Evolutionary conservation across 2,329 filamentous ascomycete species (phyloP).

Genomic region (Exophiala sideris): DNA sequence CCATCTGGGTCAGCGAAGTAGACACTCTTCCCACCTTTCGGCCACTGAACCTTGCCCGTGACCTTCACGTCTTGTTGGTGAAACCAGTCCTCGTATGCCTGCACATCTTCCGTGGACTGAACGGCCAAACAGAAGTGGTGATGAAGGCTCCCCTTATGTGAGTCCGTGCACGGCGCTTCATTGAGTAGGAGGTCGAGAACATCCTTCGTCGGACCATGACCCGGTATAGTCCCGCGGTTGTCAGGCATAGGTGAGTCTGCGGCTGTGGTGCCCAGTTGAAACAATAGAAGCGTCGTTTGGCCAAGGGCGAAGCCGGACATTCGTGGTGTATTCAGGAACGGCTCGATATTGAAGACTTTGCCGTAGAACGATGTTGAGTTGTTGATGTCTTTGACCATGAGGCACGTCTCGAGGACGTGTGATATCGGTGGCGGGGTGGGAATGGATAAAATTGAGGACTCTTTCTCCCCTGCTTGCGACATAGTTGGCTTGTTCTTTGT

Average conservation of each 20-base stretch:
- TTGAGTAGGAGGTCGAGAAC: constrained; percentile 12
- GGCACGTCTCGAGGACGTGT: constrained; percentile 32
- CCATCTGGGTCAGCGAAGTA: constrained; percentile 34
- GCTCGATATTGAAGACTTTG: constrained; percentile 26
- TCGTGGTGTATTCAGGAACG: constrained; percentile 25
- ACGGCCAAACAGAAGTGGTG: constrained; percentile 34
- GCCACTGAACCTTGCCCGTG: constrained; percentile 30
- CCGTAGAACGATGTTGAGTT: constrained; percentile 30
- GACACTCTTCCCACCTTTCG: constrained; percentile 31
- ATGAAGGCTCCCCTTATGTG: constrained; percentile 15
- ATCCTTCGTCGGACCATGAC: constrained; percentile 19
- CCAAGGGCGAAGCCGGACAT: constrained; percentile 31
- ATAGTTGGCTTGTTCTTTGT: not conserved
- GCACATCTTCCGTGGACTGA: constrained; percentile 26
- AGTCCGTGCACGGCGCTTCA: not conserved
- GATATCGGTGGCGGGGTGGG: constrained; percentile 26
- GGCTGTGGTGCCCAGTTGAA: constrained; percentile 23
- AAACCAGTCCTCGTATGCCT: constrained; percentile 30
- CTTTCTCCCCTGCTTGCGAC: too few relatives aligned
- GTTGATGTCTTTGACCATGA: constrained; percentile 31
- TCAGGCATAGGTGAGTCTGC: constrained; percentile 13
- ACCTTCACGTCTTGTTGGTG: constrained; percentile 28
- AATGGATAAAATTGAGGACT: not conserved
- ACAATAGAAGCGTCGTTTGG: constrained; percentile 32
- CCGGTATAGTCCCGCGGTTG: constrained; percentile 17